A percentile compares a stretch with the other conserved stretches of the same genome.
phyloP scores from a whole-genome alignment of 78 protist genomes.

The slime mould (Dictyostelium discoideum) region DNA sequence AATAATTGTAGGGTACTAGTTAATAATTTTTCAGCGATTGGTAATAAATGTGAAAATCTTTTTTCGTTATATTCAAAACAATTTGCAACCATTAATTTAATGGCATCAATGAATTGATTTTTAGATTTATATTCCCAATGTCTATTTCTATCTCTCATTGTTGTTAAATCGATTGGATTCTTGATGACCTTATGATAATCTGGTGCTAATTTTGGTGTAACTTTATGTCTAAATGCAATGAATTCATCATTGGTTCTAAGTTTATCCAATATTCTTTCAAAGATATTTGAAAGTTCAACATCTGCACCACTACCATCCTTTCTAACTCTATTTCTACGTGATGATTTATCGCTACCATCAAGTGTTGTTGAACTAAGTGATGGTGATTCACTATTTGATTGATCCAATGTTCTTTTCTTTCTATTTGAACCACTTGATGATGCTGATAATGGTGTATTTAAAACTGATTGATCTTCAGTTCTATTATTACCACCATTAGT shows the following conservation, averaged over 20 bases:
- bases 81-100: slow-evolving; percentile 58
- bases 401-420: slow-evolving; percentile 20
- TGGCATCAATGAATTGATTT: slow-evolving; percentile 57
- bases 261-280: slow-evolving; percentile 66
- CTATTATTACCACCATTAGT: neutral
- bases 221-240: slow-evolving; percentile 57
- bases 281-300: slow-evolving; percentile 70
- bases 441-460: neutral
- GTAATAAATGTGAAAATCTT: slow-evolving; percentile 53
- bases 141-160: slow-evolving; percentile 55
- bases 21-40: slow-evolving; percentile 37
- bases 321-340: slow-evolving; percentile 70
- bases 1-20: neutral
- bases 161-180: slow-evolving; percentile 81
- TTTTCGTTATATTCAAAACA: slow-evolving; percentile 53
- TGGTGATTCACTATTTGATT: slow-evolving; percentile 15
- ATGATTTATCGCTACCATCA: slow-evolving; percentile 10
- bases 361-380: slow-evolving; percentile 5
- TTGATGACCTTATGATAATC: slow-evolving; percentile 61
- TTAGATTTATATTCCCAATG: slow-evolving; percentile 79
- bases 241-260: slow-evolving; percentile 37
- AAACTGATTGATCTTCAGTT: neutral
- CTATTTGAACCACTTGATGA: neutral
- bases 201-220: slow-evolving; percentile 70
- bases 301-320: slow-evolving; percentile 83